A percentile compares a stretch with the other conserved stretches of the same genome.
phyloP scores from a whole-genome alignment of 2,329 filamentous ascomycete species.

The Paecilomyces formosus region DNA sequence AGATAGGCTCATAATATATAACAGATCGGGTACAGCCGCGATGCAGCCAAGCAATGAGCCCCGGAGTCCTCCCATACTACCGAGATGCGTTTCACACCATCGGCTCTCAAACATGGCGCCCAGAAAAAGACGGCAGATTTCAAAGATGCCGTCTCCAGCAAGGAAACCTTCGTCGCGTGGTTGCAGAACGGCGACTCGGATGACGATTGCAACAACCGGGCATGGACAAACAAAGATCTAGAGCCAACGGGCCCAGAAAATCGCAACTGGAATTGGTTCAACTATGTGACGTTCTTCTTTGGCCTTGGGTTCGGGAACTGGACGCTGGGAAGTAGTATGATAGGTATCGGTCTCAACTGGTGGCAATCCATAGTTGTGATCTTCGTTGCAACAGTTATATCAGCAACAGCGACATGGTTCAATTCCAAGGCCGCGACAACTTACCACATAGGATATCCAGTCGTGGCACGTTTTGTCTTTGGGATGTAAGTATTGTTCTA shows the following conservation, averaged over 20 bases:
- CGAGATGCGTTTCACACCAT: neutral
- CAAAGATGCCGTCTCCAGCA: neutral
- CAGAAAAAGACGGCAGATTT: neutral
- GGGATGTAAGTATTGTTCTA: constrained; percentile 23
- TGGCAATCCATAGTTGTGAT: constrained; percentile 40
- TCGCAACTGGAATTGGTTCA: constrained; percentile 34
- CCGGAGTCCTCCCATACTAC: neutral
- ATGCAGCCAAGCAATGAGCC: neutral
- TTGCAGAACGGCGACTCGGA: neutral
- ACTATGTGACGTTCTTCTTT: constrained; percentile 34
- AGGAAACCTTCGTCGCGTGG: neutral
- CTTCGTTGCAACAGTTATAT: constrained; percentile 36
- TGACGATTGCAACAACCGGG: neutral
- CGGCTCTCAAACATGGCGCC: neutral
- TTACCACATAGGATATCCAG: constrained; percentile 38
- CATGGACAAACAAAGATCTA: constrained; percentile 1
- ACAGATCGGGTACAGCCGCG: neutral
- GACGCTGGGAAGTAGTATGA: constrained; percentile 33
- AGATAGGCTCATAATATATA: neutral
- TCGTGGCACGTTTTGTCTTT: constrained; percentile 30
- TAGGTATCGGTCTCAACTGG: constrained; percentile 40
- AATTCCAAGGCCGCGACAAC: constrained; percentile 36
- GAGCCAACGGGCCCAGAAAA: constrained; percentile 31
- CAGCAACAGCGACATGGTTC: constrained; percentile 37
- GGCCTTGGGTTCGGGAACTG: constrained; percentile 36